phyloP scores from a whole-genome alignment of 192 early-diverging fungal genomes.

The Jimgerdemannia flammicorona region DNA sequence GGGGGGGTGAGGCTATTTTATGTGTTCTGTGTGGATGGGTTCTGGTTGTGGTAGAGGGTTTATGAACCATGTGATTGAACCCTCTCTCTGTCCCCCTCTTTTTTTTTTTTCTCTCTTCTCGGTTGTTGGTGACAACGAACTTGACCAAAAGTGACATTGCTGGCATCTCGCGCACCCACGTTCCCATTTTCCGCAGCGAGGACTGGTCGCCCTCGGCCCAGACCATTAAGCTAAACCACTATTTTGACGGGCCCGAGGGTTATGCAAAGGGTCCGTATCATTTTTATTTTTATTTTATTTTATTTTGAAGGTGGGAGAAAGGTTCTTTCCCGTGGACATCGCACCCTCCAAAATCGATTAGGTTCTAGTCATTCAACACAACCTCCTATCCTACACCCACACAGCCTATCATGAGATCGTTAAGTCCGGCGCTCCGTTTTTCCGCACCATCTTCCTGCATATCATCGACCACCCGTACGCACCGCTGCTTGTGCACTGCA shows the following conservation, averaged over 20 bases:
- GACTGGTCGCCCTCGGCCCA: slow-evolving; percentile 59
- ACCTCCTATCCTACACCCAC: background rate
- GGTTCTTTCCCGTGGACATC: background rate
- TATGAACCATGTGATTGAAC: no score
- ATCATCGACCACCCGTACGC: slow-evolving; percentile 37
- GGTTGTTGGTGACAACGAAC: slow-evolving; percentile 8
- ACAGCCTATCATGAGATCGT: slow-evolving; percentile 44
- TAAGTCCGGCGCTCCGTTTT: slow-evolving; percentile 35
- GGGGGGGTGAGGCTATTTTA: no score
- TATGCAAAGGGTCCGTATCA: slow-evolving; percentile 21
- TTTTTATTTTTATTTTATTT: background rate
- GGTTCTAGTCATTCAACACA: no score
- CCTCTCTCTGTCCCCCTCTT: no score
- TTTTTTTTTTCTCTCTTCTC: background rate
- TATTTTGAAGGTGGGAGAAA: background rate
- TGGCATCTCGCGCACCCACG: slow-evolving; percentile 37
- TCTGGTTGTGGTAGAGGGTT: no score
- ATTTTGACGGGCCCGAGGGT: slow-evolving; percentile 49
- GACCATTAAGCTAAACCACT: slow-evolving; percentile 45
- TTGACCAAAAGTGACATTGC: slow-evolving; percentile 21
- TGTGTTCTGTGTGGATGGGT: no score
- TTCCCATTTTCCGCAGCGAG: slow-evolving; percentile 45
- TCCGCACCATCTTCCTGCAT: slow-evolving; percentile 41
- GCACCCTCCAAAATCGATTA: background rate
- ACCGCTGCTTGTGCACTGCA: slow-evolving; percentile 63